Percentiles rank a stretch among this genome's conserved stretches.
Conservation (phyloP, 2,329 filamentous ascomycete species). For the Trichoderma koningii region DNA sequence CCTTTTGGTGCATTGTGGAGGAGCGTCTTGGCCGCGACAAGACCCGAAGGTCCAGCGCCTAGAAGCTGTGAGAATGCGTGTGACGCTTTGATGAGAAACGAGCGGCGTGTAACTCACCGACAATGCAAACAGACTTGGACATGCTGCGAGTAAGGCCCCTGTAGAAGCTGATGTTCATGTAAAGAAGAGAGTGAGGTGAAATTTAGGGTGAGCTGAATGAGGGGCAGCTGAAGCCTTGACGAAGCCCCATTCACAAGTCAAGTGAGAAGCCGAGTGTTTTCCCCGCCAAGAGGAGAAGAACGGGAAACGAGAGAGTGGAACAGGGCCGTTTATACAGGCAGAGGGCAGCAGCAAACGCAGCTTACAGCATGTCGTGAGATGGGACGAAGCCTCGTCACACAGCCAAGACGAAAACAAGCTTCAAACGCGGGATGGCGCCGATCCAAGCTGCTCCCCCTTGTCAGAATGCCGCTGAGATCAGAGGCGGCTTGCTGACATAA, state of each 20-base stretch:
- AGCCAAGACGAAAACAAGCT: constrained; percentile 6
- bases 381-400: not conserved
- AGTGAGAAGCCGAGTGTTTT: not conserved
- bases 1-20: constrained; percentile 58
- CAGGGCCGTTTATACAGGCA: not conserved
- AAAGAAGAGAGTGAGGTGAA: constrained; percentile 9
- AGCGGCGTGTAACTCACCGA: constrained; percentile 38
- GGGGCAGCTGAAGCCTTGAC: constrained; percentile 6
- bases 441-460: not conserved
- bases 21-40: constrained; percentile 72
- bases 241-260: not conserved
- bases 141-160: constrained; percentile 33
- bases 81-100: too few relatives aligned
- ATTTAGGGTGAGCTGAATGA: not conserved
- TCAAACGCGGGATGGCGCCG: not conserved
- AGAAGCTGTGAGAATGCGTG: not conserved
- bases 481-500: constrained; percentile 22
- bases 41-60: constrained; percentile 70
- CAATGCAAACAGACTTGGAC: constrained; percentile 46
- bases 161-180: constrained; percentile 32
- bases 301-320: not conserved
- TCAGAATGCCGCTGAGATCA: constrained; percentile 19
- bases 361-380: not conserved
- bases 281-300: not conserved
- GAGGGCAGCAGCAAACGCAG: not conserved